Evolutionary conservation across 495 filamentous ascomycete species (phyloP).

Genomic region (Trichoderma parareesei): DNA sequence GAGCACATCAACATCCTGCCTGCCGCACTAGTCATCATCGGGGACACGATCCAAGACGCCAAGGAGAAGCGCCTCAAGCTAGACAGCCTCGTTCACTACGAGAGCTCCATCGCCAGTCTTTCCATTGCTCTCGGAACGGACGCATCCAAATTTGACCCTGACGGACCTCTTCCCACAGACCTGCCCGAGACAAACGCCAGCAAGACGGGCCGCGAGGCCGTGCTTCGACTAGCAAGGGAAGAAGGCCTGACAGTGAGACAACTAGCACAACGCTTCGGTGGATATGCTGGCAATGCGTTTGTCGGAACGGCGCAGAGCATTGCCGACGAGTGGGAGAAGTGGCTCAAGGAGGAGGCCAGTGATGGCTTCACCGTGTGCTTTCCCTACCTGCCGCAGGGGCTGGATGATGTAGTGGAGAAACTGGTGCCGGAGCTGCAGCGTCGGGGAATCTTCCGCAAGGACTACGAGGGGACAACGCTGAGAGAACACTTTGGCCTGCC

Average conservation of each 20-base stretch:
- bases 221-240: conserved; percentile 32
- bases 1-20: conserved; percentile 46
- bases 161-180: conserved; percentile 38
- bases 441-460: conserved; percentile 41
- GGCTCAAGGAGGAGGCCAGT: conserved; percentile 36
- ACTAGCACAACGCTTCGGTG: conserved; percentile 43
- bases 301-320: conserved; percentile 41
- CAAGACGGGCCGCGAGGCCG: conserved; percentile 38
- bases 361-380: conserved; percentile 43
- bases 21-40: conserved; percentile 38
- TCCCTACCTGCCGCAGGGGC: conserved; percentile 42
- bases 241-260: conserved; percentile 42
- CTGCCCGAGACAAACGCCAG: conserved; percentile 47
- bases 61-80: conserved; percentile 39
- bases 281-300: conserved; percentile 44
- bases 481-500: conserved; percentile 45
- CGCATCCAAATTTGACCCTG: conserved; percentile 39
- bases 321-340: conserved; percentile 40
- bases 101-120: conserved; percentile 47
- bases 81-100: conserved; percentile 47
- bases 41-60: conserved; percentile 40
- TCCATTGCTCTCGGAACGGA: conserved; percentile 41
- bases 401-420: conserved; percentile 41
- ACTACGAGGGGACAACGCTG: conserved; percentile 33
- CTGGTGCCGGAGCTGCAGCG: conserved; percentile 46